Evolutionary conservation across 208 protist species (phyloP), one percentile per base, ranked within the genome.

Genomic region (Wallacemonas sp.): DNA sequence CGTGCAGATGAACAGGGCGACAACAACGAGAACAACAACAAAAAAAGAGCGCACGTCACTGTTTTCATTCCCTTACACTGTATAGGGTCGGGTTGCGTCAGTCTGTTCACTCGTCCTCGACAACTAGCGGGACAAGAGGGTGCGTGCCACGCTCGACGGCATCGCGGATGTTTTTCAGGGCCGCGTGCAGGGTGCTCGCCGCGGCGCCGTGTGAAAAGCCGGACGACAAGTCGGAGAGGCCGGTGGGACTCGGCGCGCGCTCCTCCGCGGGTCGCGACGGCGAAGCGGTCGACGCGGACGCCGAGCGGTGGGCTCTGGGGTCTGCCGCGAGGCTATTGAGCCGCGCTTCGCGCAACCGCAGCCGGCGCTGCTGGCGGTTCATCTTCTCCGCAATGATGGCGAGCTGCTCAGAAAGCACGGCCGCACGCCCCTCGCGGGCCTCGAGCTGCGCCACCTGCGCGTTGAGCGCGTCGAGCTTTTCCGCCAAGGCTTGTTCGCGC

Each of bases 381-480:
- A 91, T 67, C 45, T 69, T 70, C 33, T 84, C 77, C n/a, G 86
- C 86, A 29, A 89, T 86, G 8, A 64, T 64, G n/a, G 77, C 77
- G 5, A 89, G 74, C 41, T 83, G 76, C 44, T 78, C 79, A 20
- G 80, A 76, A 23, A 84, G 69, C 11, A 50, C 38, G 16, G 72
- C 81, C 2, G 76, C 38, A 11, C 68, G 54, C 41, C 59, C 32
- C 63, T 92, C 86, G 18, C 86, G 77, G 22, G 67, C 57, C 31
- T 82, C 77, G 38, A 86, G 22, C 38, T 62, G 42, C 2, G 45
- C 44, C 20, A 69, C 52, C 62, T 74, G 64, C 29, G 42, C 36
- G 26, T 80, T 52, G 29, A 92, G 36, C 16, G 77, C 75, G 22
- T 23, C 49, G 18, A 67, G 65, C 38, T 69, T 50, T 36, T 65